A percentile compares a stretch with the other conserved stretches of the same genome.
Evolutionary conservation across 768 basidiomycete genomes (phyloP).

Genomic region (Rhodosporidiobolus sp.): DNA sequence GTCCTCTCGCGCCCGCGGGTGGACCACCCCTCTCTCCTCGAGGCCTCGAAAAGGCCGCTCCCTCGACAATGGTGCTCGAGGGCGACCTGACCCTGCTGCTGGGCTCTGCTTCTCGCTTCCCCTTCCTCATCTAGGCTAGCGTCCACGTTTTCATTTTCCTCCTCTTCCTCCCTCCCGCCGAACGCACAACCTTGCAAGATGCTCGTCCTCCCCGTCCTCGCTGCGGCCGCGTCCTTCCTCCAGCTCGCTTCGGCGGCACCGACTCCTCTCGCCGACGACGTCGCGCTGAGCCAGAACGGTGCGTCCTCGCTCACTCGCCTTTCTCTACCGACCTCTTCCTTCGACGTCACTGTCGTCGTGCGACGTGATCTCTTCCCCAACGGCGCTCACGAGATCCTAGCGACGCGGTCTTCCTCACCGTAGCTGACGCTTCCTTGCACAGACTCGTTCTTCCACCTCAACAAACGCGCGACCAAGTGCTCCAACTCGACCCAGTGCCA

Average conservation of each 20-base stretch:
- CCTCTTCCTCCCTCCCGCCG: not conserved
- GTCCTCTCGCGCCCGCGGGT: too few relatives aligned
- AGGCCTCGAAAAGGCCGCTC: too few relatives aligned
- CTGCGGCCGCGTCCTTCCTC: not conserved
- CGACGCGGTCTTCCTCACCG: too few relatives aligned
- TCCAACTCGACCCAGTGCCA: not conserved
- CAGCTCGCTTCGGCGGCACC: not conserved
- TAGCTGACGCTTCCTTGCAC: not conserved
- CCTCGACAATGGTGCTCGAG: too few relatives aligned
- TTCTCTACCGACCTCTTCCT: too few relatives aligned
- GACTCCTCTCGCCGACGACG: not conserved
- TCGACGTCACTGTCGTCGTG: too few relatives aligned
- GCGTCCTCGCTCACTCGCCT: not conserved
- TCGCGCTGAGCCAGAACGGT: not conserved
- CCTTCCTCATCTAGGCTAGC: not conserved
- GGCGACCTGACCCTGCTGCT: too few relatives aligned
- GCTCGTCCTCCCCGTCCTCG: not conserved
- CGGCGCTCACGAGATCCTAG: too few relatives aligned
- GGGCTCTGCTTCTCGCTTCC: not conserved
- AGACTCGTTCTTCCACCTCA: not conserved
- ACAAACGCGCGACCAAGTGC: not conserved
- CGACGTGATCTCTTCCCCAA: too few relatives aligned
- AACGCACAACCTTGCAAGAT: too few relatives aligned
- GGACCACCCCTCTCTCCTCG: too few relatives aligned
- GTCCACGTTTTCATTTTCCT: not conserved